A percentile compares a stretch with the other conserved stretches of the same genome.
phyloP scores from a whole-genome alignment of 2,329 filamentous ascomycete genomes.

The Arthrobotrys sphaeroides region DNA sequence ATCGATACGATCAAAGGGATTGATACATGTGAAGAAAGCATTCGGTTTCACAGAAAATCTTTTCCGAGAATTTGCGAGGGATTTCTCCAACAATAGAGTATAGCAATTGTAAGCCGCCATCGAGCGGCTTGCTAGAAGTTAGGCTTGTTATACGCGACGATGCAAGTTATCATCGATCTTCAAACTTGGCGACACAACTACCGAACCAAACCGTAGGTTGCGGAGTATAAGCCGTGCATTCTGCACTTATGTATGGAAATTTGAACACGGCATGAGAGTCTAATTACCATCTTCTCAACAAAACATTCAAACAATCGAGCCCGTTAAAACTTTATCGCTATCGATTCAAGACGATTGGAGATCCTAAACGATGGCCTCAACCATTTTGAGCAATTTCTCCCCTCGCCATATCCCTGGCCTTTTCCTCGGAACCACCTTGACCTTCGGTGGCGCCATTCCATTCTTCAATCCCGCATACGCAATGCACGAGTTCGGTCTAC shows the following conservation, averaged over 20 bases:
- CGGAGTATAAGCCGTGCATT: too few species aligned
- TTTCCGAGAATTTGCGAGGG: too few species aligned
- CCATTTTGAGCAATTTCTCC: conserved; percentile 15
- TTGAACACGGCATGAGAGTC: too few species aligned
- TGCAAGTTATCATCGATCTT: background rate
- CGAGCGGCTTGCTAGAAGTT: too few species aligned
- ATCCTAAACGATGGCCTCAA: conserved; percentile 12
- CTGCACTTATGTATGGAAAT: too few species aligned
- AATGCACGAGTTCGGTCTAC: conserved; percentile 43
- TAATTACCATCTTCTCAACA: too few species aligned
- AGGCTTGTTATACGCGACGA: background rate
- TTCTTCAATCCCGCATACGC: conserved; percentile 47
- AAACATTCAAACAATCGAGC: background rate
- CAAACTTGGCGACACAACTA: background rate
- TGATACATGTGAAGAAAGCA: background rate
- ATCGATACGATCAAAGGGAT: background rate
- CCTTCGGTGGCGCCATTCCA: conserved; percentile 34
- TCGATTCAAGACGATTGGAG: background rate
- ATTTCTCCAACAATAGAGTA: background rate
- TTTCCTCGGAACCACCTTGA: conserved; percentile 25
- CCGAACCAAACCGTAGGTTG: background rate
- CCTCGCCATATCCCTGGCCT: conserved; percentile 35
- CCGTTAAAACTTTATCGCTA: background rate
- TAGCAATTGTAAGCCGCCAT: background rate
- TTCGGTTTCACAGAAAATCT: too few species aligned